Base-by-base conservation (phyloP, 345 rosid species). In the Salix udensis region DNA sequence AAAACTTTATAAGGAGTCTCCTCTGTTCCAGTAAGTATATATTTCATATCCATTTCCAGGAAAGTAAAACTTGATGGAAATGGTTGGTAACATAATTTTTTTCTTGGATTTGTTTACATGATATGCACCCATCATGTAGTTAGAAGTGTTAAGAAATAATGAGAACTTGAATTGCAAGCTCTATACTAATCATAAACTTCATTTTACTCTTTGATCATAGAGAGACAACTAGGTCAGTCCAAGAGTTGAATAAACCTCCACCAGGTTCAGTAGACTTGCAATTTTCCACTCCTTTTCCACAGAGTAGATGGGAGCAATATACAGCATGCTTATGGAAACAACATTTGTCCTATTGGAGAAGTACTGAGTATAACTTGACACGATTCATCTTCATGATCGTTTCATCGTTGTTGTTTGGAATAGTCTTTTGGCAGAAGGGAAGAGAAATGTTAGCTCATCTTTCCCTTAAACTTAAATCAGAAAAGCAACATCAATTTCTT, bases 301-400 rank as follows among this genome's bases (percentile, higher is more conserved):
- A 80, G 72, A 81, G 72, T 62, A 24, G 76, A 19, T 82, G 85
- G 88, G 85, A 65, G 65, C 96, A 88, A 67, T 82, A 89, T 80
- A 82, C 73, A 62, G 79, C 87, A 60, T 91, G 95, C 70, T 77
- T 88, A 1, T 89, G 95, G 93, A 91, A 89, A 76, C 93, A 85
- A 36, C 68, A 84, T 30, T 71, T 82, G 67, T 86, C 96, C 19
- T 89, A 89, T 40, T 91, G 93, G 91, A 85, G 92, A 80, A 89
- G 84, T 71, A 88, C 93, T 9, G 61, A 80, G 3, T 89, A 85
- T 80, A 91, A 89, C 65, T 74, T 89, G 71, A 68, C 71, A 12
- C 88, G 91, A 26, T 44, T 88, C 66, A 3, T 79, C 18, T 77
- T 77, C 74, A 74, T 79, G 64, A 40, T 71, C 53, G 31, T 40